Evolutionary conservation across 805 yeast genomes (phyloP).

Genomic region (Debaryomyces maramus): DNA sequence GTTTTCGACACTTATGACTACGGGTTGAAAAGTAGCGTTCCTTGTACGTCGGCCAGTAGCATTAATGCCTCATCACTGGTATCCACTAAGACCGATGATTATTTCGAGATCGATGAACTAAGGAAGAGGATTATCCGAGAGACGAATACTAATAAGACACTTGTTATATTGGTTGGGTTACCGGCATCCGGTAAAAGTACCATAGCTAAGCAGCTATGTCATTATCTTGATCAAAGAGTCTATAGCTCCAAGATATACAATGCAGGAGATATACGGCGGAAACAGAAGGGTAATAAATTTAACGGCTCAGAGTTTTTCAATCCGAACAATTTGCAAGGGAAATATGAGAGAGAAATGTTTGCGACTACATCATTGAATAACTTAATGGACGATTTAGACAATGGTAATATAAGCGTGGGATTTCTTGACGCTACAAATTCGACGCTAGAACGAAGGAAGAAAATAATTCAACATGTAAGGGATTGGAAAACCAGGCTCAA

Average conservation of each 20-base stretch:
- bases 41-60: conserved; percentile 7
- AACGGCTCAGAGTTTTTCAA: conserved; percentile 39
- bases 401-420: conserved; percentile 31
- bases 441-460: conserved; percentile 31
- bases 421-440: conserved; percentile 47
- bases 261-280: conserved; percentile 54
- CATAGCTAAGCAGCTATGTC: conserved; percentile 31
- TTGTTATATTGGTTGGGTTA: conserved; percentile 36
- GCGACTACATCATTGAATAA: conserved; percentile 35
- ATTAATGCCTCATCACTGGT: conserved; percentile 1
- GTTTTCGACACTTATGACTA: conserved; percentile 22
- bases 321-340: conserved; percentile 32
- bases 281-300: conserved; percentile 19
- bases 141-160: neutral
- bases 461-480: conserved; percentile 28
- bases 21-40: conserved; percentile 11
- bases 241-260: conserved; percentile 38
- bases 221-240: conserved; percentile 28
- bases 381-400: conserved; percentile 30
- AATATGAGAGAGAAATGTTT: conserved; percentile 33
- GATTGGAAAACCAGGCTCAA: conserved; percentile 16
- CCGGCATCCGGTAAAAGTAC: conserved; percentile 46
- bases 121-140: neutral
- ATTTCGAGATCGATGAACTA: neutral
- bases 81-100: conserved; percentile 5